These are phyloP conservation scores for Lachnellula cervina DNA, from an alignment of 2,329 filamentous ascomycete genomes.

Conservation along the genomic window DNA sequence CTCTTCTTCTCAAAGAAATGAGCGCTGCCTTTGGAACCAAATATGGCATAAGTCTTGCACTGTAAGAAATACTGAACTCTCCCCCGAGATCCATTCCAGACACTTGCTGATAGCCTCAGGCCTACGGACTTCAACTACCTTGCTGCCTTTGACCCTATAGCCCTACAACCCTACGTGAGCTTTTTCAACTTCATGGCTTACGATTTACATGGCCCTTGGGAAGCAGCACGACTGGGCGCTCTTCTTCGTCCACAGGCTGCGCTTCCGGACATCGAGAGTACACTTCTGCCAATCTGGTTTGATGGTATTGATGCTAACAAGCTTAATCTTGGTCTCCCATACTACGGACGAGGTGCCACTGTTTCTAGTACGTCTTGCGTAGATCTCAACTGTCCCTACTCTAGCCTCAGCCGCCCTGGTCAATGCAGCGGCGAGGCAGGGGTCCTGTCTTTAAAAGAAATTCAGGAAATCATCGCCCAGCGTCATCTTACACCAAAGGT, in stretches of 20 bases:
- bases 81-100: neutral
- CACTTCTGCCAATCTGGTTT: conserved; percentile 38
- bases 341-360: conserved; percentile 44
- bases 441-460: conserved; percentile 29
- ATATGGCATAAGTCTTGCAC: conserved; percentile 39
- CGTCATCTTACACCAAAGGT: conserved; percentile 20
- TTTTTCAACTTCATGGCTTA: conserved; percentile 35
- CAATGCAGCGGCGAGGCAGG: conserved; percentile 31
- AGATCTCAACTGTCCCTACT: conserved; percentile 25
- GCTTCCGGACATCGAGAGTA: conserved; percentile 38
- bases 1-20: conserved; percentile 27
- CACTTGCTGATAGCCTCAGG: conserved; percentile 15
- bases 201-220: conserved; percentile 40
- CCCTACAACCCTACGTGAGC: conserved; percentile 25
- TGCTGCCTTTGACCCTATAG: conserved; percentile 28
- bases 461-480: conserved; percentile 29
- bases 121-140: conserved; percentile 31
- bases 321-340: conserved; percentile 43
- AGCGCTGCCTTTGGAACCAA: conserved; percentile 30
- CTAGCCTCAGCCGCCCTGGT: conserved; percentile 22
- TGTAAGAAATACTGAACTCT: conserved; percentile 23
- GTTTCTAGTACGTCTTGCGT: conserved; percentile 20
- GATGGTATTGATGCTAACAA: conserved; percentile 37
- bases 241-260: conserved; percentile 38
- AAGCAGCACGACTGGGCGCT: conserved; percentile 31